Evolutionary conservation across 2,329 filamentous ascomycete genomes (phyloP).

Genomic region (Curvularia sp.): DNA sequence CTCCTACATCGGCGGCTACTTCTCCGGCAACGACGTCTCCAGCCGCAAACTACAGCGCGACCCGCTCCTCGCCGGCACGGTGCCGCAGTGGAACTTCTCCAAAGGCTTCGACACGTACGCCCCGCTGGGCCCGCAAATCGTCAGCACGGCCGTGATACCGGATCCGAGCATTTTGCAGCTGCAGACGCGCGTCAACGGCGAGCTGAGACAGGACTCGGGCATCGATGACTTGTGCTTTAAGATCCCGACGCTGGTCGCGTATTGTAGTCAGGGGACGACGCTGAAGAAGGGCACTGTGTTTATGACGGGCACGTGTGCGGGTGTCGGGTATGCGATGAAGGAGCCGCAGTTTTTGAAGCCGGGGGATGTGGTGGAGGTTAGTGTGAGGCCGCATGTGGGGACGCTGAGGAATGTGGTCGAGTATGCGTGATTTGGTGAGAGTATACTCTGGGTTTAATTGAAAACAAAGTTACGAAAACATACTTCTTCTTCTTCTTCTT

Average conservation of each 20-base stretch:
- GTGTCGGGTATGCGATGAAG: conserved; percentile 54
- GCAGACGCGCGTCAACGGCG: conserved; percentile 58
- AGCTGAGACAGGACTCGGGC: conserved; percentile 57
- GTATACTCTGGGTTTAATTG: too few species aligned
- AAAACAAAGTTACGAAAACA: too few species aligned
- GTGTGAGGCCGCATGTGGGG: conserved; percentile 39
- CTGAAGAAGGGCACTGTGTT: conserved; percentile 58
- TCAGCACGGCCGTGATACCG: conserved; percentile 53
- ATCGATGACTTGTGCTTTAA: conserved; percentile 60
- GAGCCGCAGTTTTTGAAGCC: conserved; percentile 47
- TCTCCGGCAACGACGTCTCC: conserved; percentile 63
- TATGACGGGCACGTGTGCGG: conserved; percentile 58
- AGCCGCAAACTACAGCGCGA: conserved; percentile 62
- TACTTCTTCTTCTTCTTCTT: too few species aligned
- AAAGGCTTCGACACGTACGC: conserved; percentile 66
- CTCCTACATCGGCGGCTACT: conserved; percentile 62
- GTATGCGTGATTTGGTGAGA: conserved; percentile 32
- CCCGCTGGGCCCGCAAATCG: conserved; percentile 61
- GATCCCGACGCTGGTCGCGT: conserved; percentile 56
- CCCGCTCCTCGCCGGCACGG: conserved; percentile 57
- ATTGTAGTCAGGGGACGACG: conserved; percentile 56
- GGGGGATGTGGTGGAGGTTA: conserved; percentile 46
- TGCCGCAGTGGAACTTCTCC: conserved; percentile 65
- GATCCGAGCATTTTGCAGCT: conserved; percentile 56
- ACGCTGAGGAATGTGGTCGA: conserved; percentile 45